Evolutionary conservation across 345 rosid genomes (phyloP), one percentile per base, ranked within the genome.

Genomic region (Trapa bicornis): DNA sequence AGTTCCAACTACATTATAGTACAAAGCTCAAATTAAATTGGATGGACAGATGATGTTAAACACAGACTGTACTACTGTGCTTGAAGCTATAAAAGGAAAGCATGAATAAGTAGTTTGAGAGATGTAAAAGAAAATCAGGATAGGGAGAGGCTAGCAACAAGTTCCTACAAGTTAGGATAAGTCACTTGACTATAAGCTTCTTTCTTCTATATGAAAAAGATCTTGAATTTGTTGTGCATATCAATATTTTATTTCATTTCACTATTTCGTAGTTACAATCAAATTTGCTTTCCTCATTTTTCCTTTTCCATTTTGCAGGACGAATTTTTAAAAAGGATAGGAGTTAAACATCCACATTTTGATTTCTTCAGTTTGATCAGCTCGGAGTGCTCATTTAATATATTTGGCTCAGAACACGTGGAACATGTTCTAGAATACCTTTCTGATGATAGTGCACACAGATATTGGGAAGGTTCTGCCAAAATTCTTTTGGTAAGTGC

Each of bases 401-500:
- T 93, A 80, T 90, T 90, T 48, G 74, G 84, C 80, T 81, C 86
- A 35, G 96, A 90, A 82, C 82, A 80, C 74, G 85, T 87, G 17
- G 50, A 64, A 62, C 83, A 82, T 75, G 81, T 87, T 75, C 71
- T 93, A 62, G 76, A 83, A 69, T 76, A 75, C 74, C 81, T 90
- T 69, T 83, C 82, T 69, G 72, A 74, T 71, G 70, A 68, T 60
- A 67, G 70, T 64, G 79, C 48, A 50, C 79, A 71, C 71, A 77
- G 68, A 47, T 74, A 80, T 47, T 65, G 79, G 70, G 81, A 82
- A 74, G 78, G 76, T 76, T 68, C 92, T 66, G 66, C 82, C 45
- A 82, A 85, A 69, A 81, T 93, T 80, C 87, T 93, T 71, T 76
- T 79, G 87, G 98, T 92, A 81, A 83, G 89, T 76, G 63, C 47